Percentiles rank a stretch among this genome's conserved stretches.
Evolutionary conservation across 441 rosid genomes (phyloP).

Genomic region (Breynia disticha): DNA sequence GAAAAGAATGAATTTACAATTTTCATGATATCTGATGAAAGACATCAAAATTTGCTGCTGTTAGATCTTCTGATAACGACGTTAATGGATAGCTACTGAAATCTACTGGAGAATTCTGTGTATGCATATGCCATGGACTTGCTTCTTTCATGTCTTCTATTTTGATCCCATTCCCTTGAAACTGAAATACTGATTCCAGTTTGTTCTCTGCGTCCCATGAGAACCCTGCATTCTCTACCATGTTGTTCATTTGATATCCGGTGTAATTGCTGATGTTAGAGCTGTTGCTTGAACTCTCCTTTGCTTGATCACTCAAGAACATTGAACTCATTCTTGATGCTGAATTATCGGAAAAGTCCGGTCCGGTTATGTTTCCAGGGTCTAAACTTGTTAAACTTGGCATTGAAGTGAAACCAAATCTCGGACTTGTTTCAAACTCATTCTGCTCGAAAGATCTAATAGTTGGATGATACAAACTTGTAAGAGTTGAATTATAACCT

Average conservation of each 20-base stretch:
- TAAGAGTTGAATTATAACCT: constrained; percentile 17
- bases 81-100: constrained; percentile 40
- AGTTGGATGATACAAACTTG: constrained; percentile 14
- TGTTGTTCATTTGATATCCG: constrained; percentile 25
- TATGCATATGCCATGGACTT: constrained; percentile 29
- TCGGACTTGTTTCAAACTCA: constrained; percentile 15
- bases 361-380: constrained; percentile 24
- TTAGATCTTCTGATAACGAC: constrained; percentile 45
- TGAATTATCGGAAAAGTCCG: constrained; percentile 40
- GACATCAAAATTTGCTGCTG: constrained; percentile 37
- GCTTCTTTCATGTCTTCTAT: constrained; percentile 25
- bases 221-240: constrained; percentile 23
- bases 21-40: constrained; percentile 32
- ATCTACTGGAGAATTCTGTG: constrained; percentile 24
- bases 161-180: constrained; percentile 28
- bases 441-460: constrained; percentile 15
- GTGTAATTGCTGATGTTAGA: constrained; percentile 35
- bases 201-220: constrained; percentile 29
- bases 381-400: constrained; percentile 37
- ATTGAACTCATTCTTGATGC: constrained; percentile 30
- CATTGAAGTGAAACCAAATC: constrained; percentile 26
- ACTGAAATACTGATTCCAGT: constrained; percentile 22
- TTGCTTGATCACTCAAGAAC: constrained; percentile 24
- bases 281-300: constrained; percentile 43
- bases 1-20: constrained; percentile 22